Evolutionary conservation across 208 protist genomes (phyloP), one percentile per base, ranked within the genome.

Genomic region (Wallacemonas sp.): DNA sequence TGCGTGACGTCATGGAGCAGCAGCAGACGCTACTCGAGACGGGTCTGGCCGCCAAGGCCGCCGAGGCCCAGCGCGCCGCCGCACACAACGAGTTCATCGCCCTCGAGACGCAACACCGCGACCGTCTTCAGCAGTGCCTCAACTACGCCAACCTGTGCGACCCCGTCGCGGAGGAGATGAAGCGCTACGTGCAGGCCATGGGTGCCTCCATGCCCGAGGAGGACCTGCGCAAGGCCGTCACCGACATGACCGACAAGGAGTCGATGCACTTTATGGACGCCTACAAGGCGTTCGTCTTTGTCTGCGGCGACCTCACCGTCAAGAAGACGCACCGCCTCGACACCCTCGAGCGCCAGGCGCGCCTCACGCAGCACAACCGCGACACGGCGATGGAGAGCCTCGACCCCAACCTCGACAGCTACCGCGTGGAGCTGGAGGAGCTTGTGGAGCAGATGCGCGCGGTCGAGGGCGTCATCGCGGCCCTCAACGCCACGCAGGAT

Each of bases 241-340:
- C 74, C 21, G 29, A 56, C 32, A 65, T 92, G 12, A 74, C 76
- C 19, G 81, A 87, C 68, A 56, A 65, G 19, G 88, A 92, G 72
- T 67, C 77, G 0, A 72, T 47, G 16, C 71, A 49, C 38, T 87
- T 92, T 60, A 74, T 87, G 68, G 72, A 79, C 17, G 81, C 67
- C 17, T 94, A 94, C 78, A 67, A 76, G 27, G 41, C 56, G 19
- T 94, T 94, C 47, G 85, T 92, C 23, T 79, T 87, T n/a, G 68
- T 55, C 32, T 88, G 77, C 56, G 81, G 85, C 1, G 85, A 94
- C 26, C 73, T 94, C 29, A 88, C 85, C n/a, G 82, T 90, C 55
- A 92, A 92, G 76, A 92, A 92, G 78, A 84, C 81, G 44, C 88
- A 92, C 67, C 88, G 88, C 32, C 83, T 90, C 29, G 88, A 94